These are phyloP conservation scores for Pythium periplocum DNA, from an alignment of 352 stramenopile species.

Conservation along the genomic window DNA sequence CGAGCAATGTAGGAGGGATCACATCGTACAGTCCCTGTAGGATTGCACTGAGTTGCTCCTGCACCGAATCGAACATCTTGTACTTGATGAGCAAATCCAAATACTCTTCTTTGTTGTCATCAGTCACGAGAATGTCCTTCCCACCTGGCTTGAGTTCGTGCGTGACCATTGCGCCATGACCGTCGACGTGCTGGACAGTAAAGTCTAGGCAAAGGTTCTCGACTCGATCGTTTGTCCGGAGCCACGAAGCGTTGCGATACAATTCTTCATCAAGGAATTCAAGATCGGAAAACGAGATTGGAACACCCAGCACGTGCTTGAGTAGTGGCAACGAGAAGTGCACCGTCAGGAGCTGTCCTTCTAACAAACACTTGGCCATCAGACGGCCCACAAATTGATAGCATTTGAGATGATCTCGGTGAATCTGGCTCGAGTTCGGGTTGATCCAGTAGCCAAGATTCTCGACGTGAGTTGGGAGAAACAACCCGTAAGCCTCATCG, in stretches of 20 bases:
- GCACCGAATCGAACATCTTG: slow-evolving; percentile 90
- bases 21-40: slow-evolving; percentile 91
- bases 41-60: slow-evolving; percentile 88
- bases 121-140: slow-evolving; percentile 89
- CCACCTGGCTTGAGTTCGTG: slow-evolving; percentile 91
- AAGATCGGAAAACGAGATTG: slow-evolving; percentile 76
- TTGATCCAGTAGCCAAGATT: slow-evolving; percentile 85
- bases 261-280: slow-evolving; percentile 79
- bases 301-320: slow-evolving; percentile 78
- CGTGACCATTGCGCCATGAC: slow-evolving; percentile 44
- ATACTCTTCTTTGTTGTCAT: slow-evolving; percentile 95
- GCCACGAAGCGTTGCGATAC: slow-evolving; percentile 57
- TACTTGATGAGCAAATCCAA: slow-evolving; percentile 92
- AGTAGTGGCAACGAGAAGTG: slow-evolving; percentile 74
- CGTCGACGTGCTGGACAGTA: slow-evolving; percentile 48
- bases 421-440: slow-evolving; percentile 57
- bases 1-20: slow-evolving; percentile 81
- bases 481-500: slow-evolving; percentile 71
- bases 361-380: slow-evolving; percentile 71
- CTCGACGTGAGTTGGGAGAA: slow-evolving; percentile 64
- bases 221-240: slow-evolving; percentile 59
- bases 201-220: slow-evolving; percentile 73
- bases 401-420: slow-evolving; percentile 63
- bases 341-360: slow-evolving; percentile 70
- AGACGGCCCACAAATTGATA: slow-evolving; percentile 75